Evolutionary conservation across 1,284 basidiomycete genomes (phyloP), one percentile per base, ranked within the genome.

Genomic region (Grifola frondosa): DNA sequence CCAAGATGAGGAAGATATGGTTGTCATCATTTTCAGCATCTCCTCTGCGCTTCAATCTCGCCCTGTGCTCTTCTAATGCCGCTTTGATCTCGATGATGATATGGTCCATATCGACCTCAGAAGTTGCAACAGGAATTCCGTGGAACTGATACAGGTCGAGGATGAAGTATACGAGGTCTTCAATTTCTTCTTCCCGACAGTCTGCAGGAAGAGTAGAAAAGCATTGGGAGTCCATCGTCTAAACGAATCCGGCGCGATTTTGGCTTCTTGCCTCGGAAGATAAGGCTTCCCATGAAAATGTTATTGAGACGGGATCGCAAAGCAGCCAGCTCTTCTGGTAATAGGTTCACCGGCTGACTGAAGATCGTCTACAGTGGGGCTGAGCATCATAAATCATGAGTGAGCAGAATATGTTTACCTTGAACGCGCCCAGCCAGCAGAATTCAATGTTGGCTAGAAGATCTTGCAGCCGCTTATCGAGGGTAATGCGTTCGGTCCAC

Each of bases 371-470:
- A 46, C 16, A 35, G 22, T 16, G 20, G 7, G 22, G 12, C 2
- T 13, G 11, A 32, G 33, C 3, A 29, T 6, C 13, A 28, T 19
- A 8, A 40, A 6, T 12, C 31, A 26, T 6, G 40, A 40, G 16
- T 12, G 10, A 25, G 42, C 31, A 19, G 7, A 4, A 16, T 12
- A 23, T 46, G 60, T 70, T 26, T 37, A 91, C 93, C 80, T 98
- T 98, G 80, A 97, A 98, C 17, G 88, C 93, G 2, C 97, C 96
- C 3, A 99, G 74, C 97, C 97, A 99, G 57, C 88, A 92, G 57
- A 90, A 92, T 62, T 99, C 96, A 26, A 99, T 85, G 49, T 84
- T 89, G 49, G 82, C 81, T 21, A 97, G 67, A 8, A 99, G 69
- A 25, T 82, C 78, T 37, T 81, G 73, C 59, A 99, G 64, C 21